Base-by-base conservation (phyloP, 352 stramenopile genomes). In the Blastocystis sp. region DNA sequence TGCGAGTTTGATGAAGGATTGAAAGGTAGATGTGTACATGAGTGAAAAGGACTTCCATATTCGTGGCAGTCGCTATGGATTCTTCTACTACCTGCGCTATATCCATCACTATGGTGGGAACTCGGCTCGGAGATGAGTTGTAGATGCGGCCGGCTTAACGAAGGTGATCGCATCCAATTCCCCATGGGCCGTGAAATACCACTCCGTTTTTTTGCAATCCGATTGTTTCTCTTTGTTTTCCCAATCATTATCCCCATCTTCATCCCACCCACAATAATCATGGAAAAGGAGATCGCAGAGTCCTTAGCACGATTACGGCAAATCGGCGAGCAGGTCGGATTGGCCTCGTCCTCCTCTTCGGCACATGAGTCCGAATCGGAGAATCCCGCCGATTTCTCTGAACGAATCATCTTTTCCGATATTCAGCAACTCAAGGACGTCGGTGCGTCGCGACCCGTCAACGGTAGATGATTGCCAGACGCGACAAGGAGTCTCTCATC, bases 401-500 rank as follows among this genome's bases (percentile, higher is more conserved):
- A 84, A 69, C 48, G 74, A 41, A 28, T 67, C 11, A 21, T 84
- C 19, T 69, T 84, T 7, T 84, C 74, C 45, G 56, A 69, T 21
- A 69, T 84, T 48, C 52, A 69, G 19, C 52, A 84, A 34, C n/a
- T 84, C 56, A 84, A 84, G 34, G 19, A 69, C 40, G 64, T 74
- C 10, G 7, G 34, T 74, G 17, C 34, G 5, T 48, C 21, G 17
- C 23, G 7, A 9, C 45, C 40, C 1, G 21, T 74, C 19, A 21
- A 48, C 19, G 11, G 28, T 74, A 74, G 34, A n/a, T 84, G 3
- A 84, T 84, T 38, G 23, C 43, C 17, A 19, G 41, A 59, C 5
- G 74, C 40, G 74, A 84, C 41, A 84, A 84, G 28, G 74, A 84
- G 28, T 84, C 74, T 9, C 56, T 84, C 4, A 53, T 84, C 7